Evolutionary conservation across 129 eudicot genomes (phyloP).

Genomic region (Saposhnikovia divaricata): DNA sequence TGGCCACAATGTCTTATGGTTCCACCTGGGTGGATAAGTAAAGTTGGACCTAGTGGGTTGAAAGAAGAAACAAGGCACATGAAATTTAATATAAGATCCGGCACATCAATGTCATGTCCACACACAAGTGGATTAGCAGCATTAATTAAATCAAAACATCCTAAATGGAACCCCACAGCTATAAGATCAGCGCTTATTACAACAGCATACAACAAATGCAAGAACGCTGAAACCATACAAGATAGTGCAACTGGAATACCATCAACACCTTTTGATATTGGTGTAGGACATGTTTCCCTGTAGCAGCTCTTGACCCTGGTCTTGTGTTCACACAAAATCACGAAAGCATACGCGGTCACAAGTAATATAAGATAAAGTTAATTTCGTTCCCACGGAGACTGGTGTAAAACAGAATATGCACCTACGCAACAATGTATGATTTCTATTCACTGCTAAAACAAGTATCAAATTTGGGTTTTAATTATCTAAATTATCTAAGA

Average conservation of each 20-base stretch:
- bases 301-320: slow-evolving; percentile 58
- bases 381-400: too few relatives aligned
- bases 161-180: slow-evolving; percentile 51
- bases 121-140: slow-evolving; percentile 42
- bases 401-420: too few relatives aligned
- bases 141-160: slow-evolving; percentile 30
- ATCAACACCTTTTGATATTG: slow-evolving; percentile 59
- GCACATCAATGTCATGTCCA: slow-evolving; percentile 59
- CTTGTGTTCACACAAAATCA: too few relatives aligned
- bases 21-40: slow-evolving; percentile 66
- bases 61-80: slow-evolving; percentile 41
- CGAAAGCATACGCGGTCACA: too few relatives aligned
- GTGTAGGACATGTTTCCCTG: slow-evolving; percentile 65
- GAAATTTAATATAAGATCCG: slow-evolving; percentile 61
- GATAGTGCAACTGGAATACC: slow-evolving; percentile 39
- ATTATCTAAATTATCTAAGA: too few relatives aligned
- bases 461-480: too few relatives aligned
- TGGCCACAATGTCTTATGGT: too few relatives aligned
- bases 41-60: slow-evolving; percentile 62
- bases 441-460: too few relatives aligned
- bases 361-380: too few relatives aligned
- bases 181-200: slow-evolving; percentile 45
- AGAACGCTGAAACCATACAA: slow-evolving; percentile 21
- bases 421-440: too few relatives aligned
- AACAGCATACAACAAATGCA: slow-evolving; percentile 32